A percentile compares a stretch with the other conserved stretches of the same genome.
phyloP scores from a whole-genome alignment of 139 green algal species.

The Auxenochlorella pyrenoidosa region DNA sequence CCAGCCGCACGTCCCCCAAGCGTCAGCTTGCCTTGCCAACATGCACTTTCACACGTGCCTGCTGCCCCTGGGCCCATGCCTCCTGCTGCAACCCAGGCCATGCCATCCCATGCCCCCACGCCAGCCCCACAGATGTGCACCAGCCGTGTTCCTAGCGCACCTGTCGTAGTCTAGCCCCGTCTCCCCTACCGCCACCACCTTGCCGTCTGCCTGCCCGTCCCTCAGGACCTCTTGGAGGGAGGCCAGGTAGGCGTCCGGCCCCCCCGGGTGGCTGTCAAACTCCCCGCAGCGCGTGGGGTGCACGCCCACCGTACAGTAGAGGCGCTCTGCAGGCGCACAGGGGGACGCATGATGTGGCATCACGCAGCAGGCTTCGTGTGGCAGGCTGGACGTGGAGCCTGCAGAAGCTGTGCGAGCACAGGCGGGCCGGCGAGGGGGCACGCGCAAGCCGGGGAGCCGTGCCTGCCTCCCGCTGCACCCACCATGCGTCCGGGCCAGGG shows the following conservation, averaged over 20 bases:
- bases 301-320: constrained; percentile 88
- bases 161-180: constrained; percentile 82
- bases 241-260: constrained; percentile 61
- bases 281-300: constrained; percentile 86
- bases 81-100: too few relatives aligned
- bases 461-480: background rate
- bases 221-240: constrained; percentile 54
- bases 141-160: constrained; percentile 18
- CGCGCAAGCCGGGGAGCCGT: background rate
- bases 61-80: too few relatives aligned
- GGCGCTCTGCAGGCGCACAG: constrained; percentile 48
- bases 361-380: too few relatives aligned
- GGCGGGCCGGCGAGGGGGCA: background rate
- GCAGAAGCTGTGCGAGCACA: background rate
- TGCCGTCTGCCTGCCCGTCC: constrained; percentile 64
- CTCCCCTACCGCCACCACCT: constrained; percentile 90
- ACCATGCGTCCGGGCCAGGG: constrained; percentile 56
- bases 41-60: too few relatives aligned
- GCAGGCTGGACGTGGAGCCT: background rate
- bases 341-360: too few relatives aligned
- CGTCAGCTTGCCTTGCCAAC: too few relatives aligned
- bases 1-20: too few relatives aligned
- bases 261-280: constrained; percentile 68
- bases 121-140: too few relatives aligned
- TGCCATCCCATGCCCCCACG: too few relatives aligned